Conservation (phyloP, 176 grass and related monocot genomes). For the Raddia guianensis region DNA sequence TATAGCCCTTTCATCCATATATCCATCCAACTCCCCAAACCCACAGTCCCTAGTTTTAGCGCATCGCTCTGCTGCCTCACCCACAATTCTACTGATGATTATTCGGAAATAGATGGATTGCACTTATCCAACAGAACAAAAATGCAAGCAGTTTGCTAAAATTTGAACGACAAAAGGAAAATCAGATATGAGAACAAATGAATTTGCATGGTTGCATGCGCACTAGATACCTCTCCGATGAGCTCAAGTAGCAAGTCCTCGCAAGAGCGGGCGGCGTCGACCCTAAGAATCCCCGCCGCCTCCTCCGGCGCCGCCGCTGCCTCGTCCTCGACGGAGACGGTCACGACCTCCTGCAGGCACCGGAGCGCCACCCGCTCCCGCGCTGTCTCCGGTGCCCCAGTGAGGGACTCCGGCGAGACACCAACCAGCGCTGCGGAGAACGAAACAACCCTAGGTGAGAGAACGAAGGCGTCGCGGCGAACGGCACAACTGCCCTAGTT, state of each 20-base stretch:
- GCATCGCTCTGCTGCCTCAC: not conserved
- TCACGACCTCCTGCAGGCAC: slow-evolving; percentile 17
- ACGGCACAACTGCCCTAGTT: not conserved
- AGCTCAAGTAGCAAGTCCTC: slow-evolving; percentile 34
- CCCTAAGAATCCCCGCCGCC: not conserved
- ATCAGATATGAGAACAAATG: not conserved
- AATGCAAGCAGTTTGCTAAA: not conserved
- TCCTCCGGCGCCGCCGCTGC: not conserved
- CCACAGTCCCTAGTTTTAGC: not conserved
- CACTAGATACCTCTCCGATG: slow-evolving; percentile 7
- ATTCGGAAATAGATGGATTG: not conserved
- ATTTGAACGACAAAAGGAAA: not conserved
- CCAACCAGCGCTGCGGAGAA: slow-evolving; percentile 32
- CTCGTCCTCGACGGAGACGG: not conserved
- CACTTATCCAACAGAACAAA: not conserved
- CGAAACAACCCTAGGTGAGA: slow-evolving; percentile 44
- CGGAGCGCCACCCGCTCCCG: slow-evolving; percentile 41
- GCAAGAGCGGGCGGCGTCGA: slow-evolving; percentile 34
- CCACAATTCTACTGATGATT: not conserved
- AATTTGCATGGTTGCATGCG: not conserved
- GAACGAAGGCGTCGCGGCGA: not conserved
- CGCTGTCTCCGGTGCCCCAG: slow-evolving; percentile 10
- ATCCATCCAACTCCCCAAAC: not conserved
- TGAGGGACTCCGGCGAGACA: slow-evolving; percentile 23
- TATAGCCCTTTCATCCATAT: not conserved